Evolutionary conservation across 164 flowering plant genomes (phyloP).

Genomic region (Vitis rotundifolia): DNA sequence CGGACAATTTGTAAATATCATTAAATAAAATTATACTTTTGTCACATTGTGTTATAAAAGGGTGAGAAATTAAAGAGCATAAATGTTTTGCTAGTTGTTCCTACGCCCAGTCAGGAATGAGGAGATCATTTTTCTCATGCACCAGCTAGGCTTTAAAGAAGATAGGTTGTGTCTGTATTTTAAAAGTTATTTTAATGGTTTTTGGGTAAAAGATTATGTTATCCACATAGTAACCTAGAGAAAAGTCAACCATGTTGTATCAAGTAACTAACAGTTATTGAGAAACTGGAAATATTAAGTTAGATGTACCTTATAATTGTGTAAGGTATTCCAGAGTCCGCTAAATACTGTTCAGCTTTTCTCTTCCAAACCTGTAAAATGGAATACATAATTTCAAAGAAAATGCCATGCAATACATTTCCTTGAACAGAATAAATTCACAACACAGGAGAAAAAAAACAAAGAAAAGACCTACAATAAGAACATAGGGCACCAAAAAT

Average conservation of each 20-base stretch:
- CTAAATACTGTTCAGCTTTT: slow-evolving; percentile 93
- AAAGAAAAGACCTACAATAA: neutral
- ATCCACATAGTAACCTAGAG: too few relatives aligned
- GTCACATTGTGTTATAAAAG: neutral
- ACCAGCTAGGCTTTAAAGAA: too few relatives aligned
- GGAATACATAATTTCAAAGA: neutral
- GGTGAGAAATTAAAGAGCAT: too few relatives aligned
- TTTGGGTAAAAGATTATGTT: too few relatives aligned
- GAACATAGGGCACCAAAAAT: neutral
- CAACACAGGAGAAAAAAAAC: neutral
- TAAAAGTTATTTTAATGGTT: too few relatives aligned
- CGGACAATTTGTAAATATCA: neutral
- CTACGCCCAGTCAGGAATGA: too few relatives aligned
- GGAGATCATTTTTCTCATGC: too few relatives aligned
- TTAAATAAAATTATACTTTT: neutral
- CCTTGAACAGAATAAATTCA: neutral
- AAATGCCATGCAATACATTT: neutral
- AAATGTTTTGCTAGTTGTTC: too few relatives aligned
- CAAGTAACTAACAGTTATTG: too few relatives aligned
- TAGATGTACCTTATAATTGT: slow-evolving; percentile 78
- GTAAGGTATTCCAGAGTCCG: slow-evolving; percentile 94
- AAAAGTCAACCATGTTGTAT: too few relatives aligned
- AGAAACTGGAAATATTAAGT: neutral
- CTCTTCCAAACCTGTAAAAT: slow-evolving; percentile 88
- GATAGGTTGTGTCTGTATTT: too few relatives aligned